phyloP scores from a whole-genome alignment of 352 stramenopile species.

The Aphanomyces invadans region DNA sequence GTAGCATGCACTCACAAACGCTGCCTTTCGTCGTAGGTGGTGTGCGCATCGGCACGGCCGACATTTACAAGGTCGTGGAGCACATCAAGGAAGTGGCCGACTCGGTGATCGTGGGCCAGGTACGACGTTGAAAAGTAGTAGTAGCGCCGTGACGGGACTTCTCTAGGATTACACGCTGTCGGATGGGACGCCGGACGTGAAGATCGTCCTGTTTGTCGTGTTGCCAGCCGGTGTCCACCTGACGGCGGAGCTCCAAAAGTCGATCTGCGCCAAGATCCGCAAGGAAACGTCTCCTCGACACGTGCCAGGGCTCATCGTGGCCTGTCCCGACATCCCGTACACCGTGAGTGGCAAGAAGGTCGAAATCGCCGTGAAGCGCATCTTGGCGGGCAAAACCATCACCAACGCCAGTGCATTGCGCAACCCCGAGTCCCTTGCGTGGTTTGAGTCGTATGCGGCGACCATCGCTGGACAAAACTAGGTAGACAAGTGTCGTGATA shows the following conservation, averaged over 20 bases:
- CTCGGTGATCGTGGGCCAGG: slow-evolving; percentile 59
- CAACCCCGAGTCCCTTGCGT: slow-evolving; percentile 54
- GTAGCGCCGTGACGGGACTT: not conserved
- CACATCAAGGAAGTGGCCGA: slow-evolving; percentile 52
- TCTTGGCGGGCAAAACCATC: slow-evolving; percentile 49
- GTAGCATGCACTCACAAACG: not conserved
- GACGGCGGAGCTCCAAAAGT: slow-evolving; percentile 42
- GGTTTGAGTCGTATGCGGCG: slow-evolving; percentile 46
- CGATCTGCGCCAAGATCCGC: slow-evolving; percentile 45
- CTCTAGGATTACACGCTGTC: slow-evolving; percentile 39
- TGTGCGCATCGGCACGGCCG: slow-evolving; percentile 67
- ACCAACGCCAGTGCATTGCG: slow-evolving; percentile 57
- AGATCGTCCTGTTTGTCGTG: slow-evolving; percentile 69
- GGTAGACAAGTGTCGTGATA: not conserved
- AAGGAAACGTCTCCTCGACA: slow-evolving; percentile 58
- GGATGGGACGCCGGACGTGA: slow-evolving; percentile 61
- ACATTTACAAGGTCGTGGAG: slow-evolving; percentile 77
- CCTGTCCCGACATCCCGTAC: slow-evolving; percentile 63
- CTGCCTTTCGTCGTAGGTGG: too few relatives aligned
- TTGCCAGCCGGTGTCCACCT: slow-evolving; percentile 36
- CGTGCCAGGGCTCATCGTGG: slow-evolving; percentile 50
- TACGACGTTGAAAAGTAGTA: not conserved
- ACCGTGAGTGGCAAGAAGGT: slow-evolving; percentile 78
- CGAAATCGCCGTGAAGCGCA: slow-evolving; percentile 71
- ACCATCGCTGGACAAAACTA: not conserved